A percentile compares a stretch with the other conserved stretches of the same genome.
These are phyloP conservation scores for Penicillium sp. DNA, from an alignment of 2,329 filamentous ascomycete species.

Conservation along the genomic window DNA sequence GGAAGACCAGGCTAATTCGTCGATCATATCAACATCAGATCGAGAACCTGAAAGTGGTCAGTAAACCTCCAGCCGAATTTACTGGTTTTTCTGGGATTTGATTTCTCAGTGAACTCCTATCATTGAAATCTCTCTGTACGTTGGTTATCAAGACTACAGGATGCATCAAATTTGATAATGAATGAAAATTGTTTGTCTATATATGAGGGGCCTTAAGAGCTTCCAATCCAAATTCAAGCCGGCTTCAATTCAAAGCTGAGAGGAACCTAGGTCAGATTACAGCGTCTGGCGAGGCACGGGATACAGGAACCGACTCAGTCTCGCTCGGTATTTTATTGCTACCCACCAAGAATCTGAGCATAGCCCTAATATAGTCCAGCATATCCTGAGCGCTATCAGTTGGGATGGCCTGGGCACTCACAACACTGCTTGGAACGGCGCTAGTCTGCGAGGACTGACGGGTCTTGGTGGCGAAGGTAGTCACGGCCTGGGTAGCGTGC, in stretches of 20 bases:
- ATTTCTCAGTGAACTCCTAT: background rate
- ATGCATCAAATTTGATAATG: background rate
- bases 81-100: background rate
- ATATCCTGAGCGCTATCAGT: constrained; percentile 21
- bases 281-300: background rate
- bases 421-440: constrained; percentile 9
- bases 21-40: constrained; percentile 16
- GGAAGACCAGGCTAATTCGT: background rate
- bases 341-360: constrained; percentile 25
- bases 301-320: background rate
- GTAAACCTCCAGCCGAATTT: constrained; percentile 2
- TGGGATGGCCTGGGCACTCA: constrained; percentile 15
- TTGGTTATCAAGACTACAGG: background rate
- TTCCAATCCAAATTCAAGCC: background rate
- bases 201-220: background rate
- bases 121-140: background rate
- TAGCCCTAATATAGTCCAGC: constrained; percentile 16
- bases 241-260: background rate
- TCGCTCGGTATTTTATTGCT: constrained; percentile 12
- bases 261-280: background rate
- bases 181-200: background rate
- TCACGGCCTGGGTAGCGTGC: constrained; percentile 6
- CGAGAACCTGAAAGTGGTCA: constrained; percentile 18
- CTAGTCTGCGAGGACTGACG: constrained; percentile 17
- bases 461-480: constrained; percentile 26